These are phyloP conservation scores for Polytrichum commune DNA, from an alignment of 225 moss, liverwort and hornwort species.

Conservation along the genomic window DNA sequence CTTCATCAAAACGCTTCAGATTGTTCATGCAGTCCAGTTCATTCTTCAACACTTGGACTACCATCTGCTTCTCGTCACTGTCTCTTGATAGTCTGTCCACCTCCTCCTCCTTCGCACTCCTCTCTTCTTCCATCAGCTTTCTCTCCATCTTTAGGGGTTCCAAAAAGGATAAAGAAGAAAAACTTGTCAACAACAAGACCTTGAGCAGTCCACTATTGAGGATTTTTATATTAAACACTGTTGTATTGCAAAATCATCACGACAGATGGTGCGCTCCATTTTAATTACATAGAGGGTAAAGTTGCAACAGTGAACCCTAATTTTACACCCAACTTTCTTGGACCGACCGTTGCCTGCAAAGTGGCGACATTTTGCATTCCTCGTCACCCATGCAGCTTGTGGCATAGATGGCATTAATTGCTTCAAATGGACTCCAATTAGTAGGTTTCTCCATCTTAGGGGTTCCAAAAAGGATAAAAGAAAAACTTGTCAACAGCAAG, in stretches of 20 bases:
- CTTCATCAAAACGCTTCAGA: conserved; percentile 41
- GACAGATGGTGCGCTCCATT: too few relatives aligned
- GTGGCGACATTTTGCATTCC: too few relatives aligned
- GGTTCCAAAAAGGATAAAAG: not conserved
- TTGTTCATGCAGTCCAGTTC: conserved; percentile 53
- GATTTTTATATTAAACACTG: too few relatives aligned
- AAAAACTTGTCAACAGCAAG: too few relatives aligned
- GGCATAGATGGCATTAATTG: not conserved
- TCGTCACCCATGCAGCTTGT: not conserved
- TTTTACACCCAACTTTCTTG: too few relatives aligned
- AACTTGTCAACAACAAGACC: too few relatives aligned
- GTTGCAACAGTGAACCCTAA: too few relatives aligned
- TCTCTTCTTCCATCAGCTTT: conserved; percentile 37
- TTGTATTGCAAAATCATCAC: too few relatives aligned
- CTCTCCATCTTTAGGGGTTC: conserved; percentile 27
- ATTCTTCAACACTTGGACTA: conserved; percentile 43
- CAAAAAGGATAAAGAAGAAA: not conserved
- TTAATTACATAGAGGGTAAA: too few relatives aligned
- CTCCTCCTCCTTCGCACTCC: conserved; percentile 33
- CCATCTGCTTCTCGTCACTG: conserved; percentile 29
- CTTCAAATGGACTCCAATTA: not conserved
- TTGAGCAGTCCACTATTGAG: too few relatives aligned
- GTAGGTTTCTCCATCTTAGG: conserved; percentile 22
- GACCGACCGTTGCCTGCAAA: too few relatives aligned
- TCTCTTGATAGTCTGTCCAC: conserved; percentile 37